A percentile compares a stretch with the other conserved stretches of the same genome.
These are phyloP conservation scores for Suhomyces coccinellae DNA, from an alignment of 1,139 yeast species.

Conservation along the genomic window DNA sequence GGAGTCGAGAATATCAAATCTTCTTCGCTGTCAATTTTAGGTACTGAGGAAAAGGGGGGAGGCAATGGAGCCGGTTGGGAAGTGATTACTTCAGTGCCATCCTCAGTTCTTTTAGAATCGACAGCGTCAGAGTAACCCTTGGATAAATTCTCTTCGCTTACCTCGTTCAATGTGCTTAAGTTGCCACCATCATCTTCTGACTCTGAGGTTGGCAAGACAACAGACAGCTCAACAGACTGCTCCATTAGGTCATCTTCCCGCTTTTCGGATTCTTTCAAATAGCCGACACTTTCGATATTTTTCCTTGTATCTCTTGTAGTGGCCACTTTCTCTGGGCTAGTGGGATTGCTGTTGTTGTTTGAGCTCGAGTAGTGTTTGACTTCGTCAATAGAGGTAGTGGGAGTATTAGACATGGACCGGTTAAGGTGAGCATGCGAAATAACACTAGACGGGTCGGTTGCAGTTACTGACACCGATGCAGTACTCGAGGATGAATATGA, in stretches of 20 bases:
- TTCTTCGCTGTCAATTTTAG: conserved; percentile 3
- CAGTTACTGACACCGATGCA: conserved; percentile 11
- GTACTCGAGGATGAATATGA: conserved; percentile 10
- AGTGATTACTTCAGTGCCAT: neutral
- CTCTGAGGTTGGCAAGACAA: neutral
- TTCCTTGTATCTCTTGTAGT: neutral
- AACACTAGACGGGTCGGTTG: conserved; percentile 19
- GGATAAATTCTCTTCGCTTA: conserved; percentile 13
- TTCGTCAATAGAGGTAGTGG: conserved; percentile 34
- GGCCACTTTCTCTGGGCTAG: conserved; percentile 5
- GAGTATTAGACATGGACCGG: conserved; percentile 36
- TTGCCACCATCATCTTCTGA: conserved; percentile 9
- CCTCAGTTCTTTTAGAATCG: neutral
- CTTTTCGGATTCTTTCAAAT: neutral
- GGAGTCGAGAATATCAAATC: conserved; percentile 7
- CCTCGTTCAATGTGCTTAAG: conserved; percentile 16
- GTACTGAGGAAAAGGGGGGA: neutral
- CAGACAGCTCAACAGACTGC: conserved; percentile 2
- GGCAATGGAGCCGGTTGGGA: neutral
- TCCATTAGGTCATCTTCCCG: neutral
- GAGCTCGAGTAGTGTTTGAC: neutral
- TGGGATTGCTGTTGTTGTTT: neutral
- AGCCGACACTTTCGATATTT: neutral
- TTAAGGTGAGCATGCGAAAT: conserved; percentile 29
- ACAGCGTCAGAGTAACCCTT: conserved; percentile 5